phyloP scores from a whole-genome alignment of 139 green algal species.

The Mychonastes homosphaera region DNA sequence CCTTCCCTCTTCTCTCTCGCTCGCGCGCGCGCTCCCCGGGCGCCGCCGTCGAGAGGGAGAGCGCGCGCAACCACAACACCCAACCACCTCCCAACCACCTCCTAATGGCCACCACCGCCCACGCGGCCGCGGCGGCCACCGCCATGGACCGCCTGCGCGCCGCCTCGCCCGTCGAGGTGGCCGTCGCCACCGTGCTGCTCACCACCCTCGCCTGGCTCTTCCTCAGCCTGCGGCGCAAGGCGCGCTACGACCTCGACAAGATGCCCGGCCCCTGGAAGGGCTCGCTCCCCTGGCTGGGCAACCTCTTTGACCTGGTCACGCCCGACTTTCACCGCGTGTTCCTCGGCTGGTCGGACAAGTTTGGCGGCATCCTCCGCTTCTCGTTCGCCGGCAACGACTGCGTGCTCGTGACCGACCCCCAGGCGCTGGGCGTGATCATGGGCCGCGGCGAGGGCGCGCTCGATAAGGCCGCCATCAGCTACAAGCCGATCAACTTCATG shows the following conservation, averaged over 20 bases:
- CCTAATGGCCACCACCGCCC: no score
- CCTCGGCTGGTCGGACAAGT: constrained; percentile 35
- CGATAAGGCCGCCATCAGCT: constrained; percentile 29
- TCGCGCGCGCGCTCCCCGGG: no score
- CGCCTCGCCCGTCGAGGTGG: no score
- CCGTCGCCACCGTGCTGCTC: no score
- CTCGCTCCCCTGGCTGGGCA: constrained; percentile 31
- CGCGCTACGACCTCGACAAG: constrained; percentile 18
- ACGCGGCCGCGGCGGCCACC: no score
- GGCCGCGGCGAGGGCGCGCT: constrained; percentile 28
- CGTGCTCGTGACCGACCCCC: constrained; percentile 32
- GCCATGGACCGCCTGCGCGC: no score
- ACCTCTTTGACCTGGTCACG: constrained; percentile 28
- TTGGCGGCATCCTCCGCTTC: constrained; percentile 26
- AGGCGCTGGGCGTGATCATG: constrained; percentile 26
- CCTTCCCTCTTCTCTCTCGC: no score
- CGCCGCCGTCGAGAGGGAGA: no score
- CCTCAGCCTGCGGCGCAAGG: no score
- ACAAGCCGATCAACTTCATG: constrained; percentile 35
- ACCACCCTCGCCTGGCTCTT: no score
- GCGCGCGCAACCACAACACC: no score
- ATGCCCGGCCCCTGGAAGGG: constrained; percentile 34
- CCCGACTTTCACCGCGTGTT: constrained; percentile 36
- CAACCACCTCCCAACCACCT: no score
- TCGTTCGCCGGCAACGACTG: constrained; percentile 32